Base-by-base conservation (phyloP, 1,139 yeast species). In the Yamadazyma aaseri region DNA sequence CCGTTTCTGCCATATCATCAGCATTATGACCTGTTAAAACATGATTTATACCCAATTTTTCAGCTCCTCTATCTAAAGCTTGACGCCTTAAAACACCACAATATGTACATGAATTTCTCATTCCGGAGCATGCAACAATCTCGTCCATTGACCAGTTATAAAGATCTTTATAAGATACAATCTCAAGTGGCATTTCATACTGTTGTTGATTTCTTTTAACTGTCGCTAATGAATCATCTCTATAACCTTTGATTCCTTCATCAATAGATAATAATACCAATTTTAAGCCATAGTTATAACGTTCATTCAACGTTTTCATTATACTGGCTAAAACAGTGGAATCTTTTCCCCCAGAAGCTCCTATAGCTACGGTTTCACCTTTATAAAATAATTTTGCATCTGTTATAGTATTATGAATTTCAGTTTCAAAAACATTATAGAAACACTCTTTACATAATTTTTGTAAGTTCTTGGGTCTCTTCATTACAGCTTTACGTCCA, bases 111-210 rank as follows among this genome's bases (percentile, higher is more conserved):
- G 95, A 87, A 45, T 89, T 87, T 56, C 96, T 75, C 33, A 86
- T 82, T 7, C 98, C 98, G 2, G 96, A 94, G 57, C 95, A 87
- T 1, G 92, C 81, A 1, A 94, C 99, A 34, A 94, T 87, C 52
- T 89, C 95, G 62, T 94, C 99, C 99, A 94, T 92, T 7, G 96
- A 86, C 99, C 99, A 94, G 54, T 82, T 73, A 53, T 92, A 94
- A 14, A 94, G 66, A 25, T 90, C 96, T 44, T 80, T 80, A 52
- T 92, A 94, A 5, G 96, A 86, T 5, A 94, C 84, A 38, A 94
- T 89, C 53, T 86, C 92, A 36, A 94, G 65, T 0, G 95, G 96
- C 79, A 94, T 78, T 11, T 79, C 73, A 57, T 94, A 94, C 57
- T 94, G 98, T 17, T 66, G 63, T 58, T 89, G 90, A 59, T 94